Evolutionary conservation across 306 rosid species (phyloP).

Genomic region (Mimosa bimucronata): DNA sequence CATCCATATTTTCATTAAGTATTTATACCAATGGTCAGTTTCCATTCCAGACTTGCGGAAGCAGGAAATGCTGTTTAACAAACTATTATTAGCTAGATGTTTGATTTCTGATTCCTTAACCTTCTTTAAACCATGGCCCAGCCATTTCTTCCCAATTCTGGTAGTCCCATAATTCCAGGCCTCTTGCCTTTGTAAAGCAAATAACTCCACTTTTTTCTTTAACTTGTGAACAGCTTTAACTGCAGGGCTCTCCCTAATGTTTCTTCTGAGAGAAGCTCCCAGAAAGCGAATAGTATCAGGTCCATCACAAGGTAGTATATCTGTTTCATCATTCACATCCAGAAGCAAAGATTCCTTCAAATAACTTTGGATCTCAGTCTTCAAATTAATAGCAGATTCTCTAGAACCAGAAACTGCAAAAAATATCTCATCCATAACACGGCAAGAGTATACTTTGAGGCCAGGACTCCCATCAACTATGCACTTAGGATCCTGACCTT

Average conservation of each 20-base stretch:
- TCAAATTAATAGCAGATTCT: slow-evolving; percentile 65
- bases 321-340: slow-evolving; percentile 56
- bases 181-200: slow-evolving; percentile 73
- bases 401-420: slow-evolving; percentile 73
- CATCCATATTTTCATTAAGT: slow-evolving; percentile 82
- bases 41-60: slow-evolving; percentile 89
- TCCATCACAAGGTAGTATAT: slow-evolving; percentile 60
- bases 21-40: slow-evolving; percentile 96
- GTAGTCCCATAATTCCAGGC: slow-evolving; percentile 72
- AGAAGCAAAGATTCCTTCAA: slow-evolving; percentile 65
- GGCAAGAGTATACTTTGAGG: slow-evolving; percentile 63
- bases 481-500: slow-evolving; percentile 46
- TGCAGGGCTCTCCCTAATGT: slow-evolving; percentile 63
- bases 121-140: slow-evolving; percentile 89
- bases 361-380: slow-evolving; percentile 65
- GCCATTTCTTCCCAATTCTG: slow-evolving; percentile 88
- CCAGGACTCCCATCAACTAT: slow-evolving; percentile 38
- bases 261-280: slow-evolving; percentile 69
- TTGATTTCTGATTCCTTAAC: slow-evolving; percentile 89
- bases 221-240: slow-evolving; percentile 85
- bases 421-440: slow-evolving; percentile 87
- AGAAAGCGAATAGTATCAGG: slow-evolving; percentile 54
- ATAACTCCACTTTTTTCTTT: slow-evolving; percentile 75
- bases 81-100: slow-evolving; percentile 63
- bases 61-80: slow-evolving; percentile 62